phyloP scores from a whole-genome alignment of 176 grass and related monocot genomes.

The Ananas comosus region DNA sequence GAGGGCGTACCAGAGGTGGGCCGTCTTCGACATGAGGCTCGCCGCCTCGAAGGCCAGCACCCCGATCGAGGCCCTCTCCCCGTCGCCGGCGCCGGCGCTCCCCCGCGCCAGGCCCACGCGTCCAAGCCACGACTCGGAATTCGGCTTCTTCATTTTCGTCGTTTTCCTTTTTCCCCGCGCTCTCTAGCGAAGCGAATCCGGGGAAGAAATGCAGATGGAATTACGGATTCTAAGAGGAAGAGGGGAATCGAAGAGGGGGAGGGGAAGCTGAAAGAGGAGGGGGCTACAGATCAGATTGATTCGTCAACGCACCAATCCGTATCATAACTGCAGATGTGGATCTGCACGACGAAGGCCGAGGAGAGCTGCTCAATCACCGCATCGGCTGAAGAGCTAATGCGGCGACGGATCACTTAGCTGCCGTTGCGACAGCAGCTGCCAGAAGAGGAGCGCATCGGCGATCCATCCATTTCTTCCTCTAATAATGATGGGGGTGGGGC shows the following conservation, averaged over 20 bases:
- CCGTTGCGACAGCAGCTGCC: no score
- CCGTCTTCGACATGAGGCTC: conserved; percentile 41
- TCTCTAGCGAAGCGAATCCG: no score
- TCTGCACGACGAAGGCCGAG: no score
- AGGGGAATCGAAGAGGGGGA: not conserved
- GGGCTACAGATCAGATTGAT: no score
- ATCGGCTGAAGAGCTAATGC: not conserved
- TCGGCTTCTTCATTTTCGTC: conserved; percentile 39
- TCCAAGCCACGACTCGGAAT: conserved; percentile 25
- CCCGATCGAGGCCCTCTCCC: conserved; percentile 33
- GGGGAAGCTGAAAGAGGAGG: no score
- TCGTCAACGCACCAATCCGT: no score
- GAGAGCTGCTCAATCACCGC: not conserved
- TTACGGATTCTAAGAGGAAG: not conserved
- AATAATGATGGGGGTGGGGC: no score
- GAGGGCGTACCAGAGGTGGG: conserved; percentile 58
- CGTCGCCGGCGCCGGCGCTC: not conserved
- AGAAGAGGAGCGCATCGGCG: no score
- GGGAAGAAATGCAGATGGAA: no score
- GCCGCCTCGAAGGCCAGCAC: conserved; percentile 56
- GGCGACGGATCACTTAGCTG: not conserved
- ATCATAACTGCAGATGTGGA: no score
- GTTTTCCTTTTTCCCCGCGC: no score
- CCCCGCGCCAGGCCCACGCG: conserved; percentile 11
- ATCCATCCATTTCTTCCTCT: no score